Evolutionary conservation across 805 yeast genomes (phyloP), one percentile per base, ranked within the genome.

Genomic region (Zygoascus bituminiphila): DNA sequence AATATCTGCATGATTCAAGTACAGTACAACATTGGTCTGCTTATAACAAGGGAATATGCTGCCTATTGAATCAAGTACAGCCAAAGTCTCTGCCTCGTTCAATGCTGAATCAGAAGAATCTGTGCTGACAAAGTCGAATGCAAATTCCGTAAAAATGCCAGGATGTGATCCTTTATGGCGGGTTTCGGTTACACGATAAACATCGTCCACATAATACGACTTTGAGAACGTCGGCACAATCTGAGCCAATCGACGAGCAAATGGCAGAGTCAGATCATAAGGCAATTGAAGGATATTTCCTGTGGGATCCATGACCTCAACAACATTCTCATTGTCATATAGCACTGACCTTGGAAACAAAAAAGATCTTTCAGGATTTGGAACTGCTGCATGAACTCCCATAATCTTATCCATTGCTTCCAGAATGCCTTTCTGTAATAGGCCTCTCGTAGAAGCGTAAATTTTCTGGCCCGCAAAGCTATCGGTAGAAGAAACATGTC

Each of bases 241-340:
- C 48, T 83, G 78, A 2, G 96, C 88, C 26, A 93, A 64, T 44
- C 79, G 72, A 55, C 98, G 72, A 0, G 98, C 98, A 70, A 84
- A 77, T 0, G 99, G 98, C 29, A 89, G 69, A 0, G 95, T 85
- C 52, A 89, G 71, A 62, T 93, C 98, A 60, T 84, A 88, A 2
- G 96, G 95, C 29, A 93, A 67, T 55, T 89, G 95, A 29, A 93
- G 68, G 2, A 93, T 91, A 0, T 88, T 79, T 0, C 99, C 99
- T 25, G 87, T 81, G 45, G 78, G 74, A 59, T 91, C 98, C 46
- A 93, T 66, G 1, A 93, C 76, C 57, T 89, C 93, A 56, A 84
- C 88, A 0, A 86, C 82, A 44, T 76, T 75, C 46, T 80, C 84
- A 20, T 77, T 71, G 1, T 81, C 66, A 60, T 84, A 81, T 2